These are phyloP conservation scores for Saccharomyces hybrid DNA, from an alignment of 1,139 yeast genomes.

Conservation along the genomic window DNA sequence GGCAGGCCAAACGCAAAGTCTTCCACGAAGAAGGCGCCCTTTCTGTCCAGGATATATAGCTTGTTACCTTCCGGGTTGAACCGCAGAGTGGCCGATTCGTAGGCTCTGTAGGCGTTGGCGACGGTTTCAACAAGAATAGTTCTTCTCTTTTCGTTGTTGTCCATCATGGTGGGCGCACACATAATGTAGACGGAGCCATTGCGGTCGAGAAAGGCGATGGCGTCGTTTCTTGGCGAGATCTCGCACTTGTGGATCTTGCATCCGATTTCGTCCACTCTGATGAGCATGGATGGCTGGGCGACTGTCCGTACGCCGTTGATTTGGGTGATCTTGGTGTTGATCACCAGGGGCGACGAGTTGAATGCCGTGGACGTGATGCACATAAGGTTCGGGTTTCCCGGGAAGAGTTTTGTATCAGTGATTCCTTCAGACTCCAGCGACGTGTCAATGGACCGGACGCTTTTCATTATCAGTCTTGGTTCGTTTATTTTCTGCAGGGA, in stretches of 20 bases:
- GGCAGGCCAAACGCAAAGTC: slow-evolving; percentile 87
- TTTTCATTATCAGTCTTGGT: slow-evolving; percentile 66
- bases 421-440: slow-evolving; percentile 79
- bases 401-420: slow-evolving; percentile 68
- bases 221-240: slow-evolving; percentile 79
- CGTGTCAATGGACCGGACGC: slow-evolving; percentile 51
- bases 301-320: slow-evolving; percentile 35
- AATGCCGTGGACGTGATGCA: slow-evolving; percentile 54
- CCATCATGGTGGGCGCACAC: slow-evolving; percentile 51
- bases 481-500: slow-evolving; percentile 53
- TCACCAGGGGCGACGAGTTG: slow-evolving; percentile 51
- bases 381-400: slow-evolving; percentile 46
- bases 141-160: slow-evolving; percentile 46
- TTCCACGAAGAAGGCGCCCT: slow-evolving; percentile 67
- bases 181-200: slow-evolving; percentile 69
- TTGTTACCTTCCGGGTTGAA: slow-evolving; percentile 80
- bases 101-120: slow-evolving; percentile 56
- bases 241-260: slow-evolving; percentile 64
- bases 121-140: slow-evolving; percentile 72
- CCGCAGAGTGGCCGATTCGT: slow-evolving; percentile 66
- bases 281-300: slow-evolving; percentile 48
- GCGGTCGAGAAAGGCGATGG: slow-evolving; percentile 70
- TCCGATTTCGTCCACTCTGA: slow-evolving; percentile 71
- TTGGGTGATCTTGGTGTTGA: slow-evolving; percentile 43
- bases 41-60: slow-evolving; percentile 67